Percentiles rank a stretch among this genome's conserved stretches.
phyloP scores from a whole-genome alignment of 139 green algal species.

The Tetraselmis chui region DNA sequence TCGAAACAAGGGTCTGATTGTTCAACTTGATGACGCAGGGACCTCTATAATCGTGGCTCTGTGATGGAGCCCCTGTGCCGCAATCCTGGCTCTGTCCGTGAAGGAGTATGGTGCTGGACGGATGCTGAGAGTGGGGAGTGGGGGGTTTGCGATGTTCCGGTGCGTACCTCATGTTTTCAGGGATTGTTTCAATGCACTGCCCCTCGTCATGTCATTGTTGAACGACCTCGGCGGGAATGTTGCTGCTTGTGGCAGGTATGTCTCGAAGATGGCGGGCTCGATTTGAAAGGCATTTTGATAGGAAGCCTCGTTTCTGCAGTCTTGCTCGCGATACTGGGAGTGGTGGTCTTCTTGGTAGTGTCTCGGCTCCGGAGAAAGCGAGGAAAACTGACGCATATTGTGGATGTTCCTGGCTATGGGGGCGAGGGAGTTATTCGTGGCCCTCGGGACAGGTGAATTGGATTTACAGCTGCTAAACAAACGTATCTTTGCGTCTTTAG shows the following conservation, averaged over 20 bases:
- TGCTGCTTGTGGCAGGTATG: neutral
- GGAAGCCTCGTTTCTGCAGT: neutral
- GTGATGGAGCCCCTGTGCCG: neutral
- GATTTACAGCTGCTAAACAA: too few species aligned
- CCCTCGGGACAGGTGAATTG: too few species aligned
- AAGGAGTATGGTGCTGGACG: neutral
- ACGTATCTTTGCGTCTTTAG: too few species aligned
- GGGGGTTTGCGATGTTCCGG: neutral
- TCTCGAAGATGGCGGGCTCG: neutral
- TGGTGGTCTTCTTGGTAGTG: too few species aligned
- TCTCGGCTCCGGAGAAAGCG: too few species aligned
- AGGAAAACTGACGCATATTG: too few species aligned
- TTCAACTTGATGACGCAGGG: too few species aligned
- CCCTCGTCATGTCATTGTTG: neutral
- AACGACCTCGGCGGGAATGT: too few species aligned
- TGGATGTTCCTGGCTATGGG: too few species aligned
- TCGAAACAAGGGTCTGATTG: too few species aligned
- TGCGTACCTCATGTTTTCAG: neutral
- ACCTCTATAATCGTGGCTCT: neutral
- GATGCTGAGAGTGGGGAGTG: neutral
- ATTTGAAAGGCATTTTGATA: neutral
- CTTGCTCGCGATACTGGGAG: too few species aligned
- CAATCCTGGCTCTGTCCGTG: neutral
- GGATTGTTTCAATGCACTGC: neutral
- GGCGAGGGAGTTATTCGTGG: too few species aligned